Base-by-base conservation (phyloP, 306 rosid species). In the Cicer chorassanicum region DNA sequence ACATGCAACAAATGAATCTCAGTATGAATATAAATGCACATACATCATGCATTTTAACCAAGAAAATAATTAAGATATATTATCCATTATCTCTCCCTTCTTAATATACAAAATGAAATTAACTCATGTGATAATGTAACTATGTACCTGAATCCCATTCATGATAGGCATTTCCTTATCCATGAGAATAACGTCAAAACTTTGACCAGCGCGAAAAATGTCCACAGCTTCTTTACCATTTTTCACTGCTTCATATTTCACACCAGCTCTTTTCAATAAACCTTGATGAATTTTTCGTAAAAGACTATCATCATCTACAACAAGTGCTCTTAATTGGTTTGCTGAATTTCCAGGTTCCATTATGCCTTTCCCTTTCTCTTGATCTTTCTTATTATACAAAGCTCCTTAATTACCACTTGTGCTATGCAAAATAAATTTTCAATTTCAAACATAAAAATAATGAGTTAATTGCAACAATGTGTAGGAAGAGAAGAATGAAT, bases 161-260 rank as follows among this genome's bases (percentile, higher is more conserved):
- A 89, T 88, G 48, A 86, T 6, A 24, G 96, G 93, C 97, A 92
- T 89, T n/a, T 89, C 93, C 65, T 41, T 66, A 73, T 89, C 96
- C 97, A 89, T 92, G 72, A 92, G 81, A 72, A 92, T 92, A 7
- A 92, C 84, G 67, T 92, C 96, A 80, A 89, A 92, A 6, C 48
- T 67, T 38, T 77, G 76, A 9, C 93, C 92, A 9, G 70, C 68
- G 65, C 49, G 36, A 48, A 85, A 86, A 72, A 88, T 81, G 14
- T 89, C 88, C n/a, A 92, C 40, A 21, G 97, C 97, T 84, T 92
- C 89, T 79, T 87, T 84, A 39, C 97, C 97, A 50, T 92, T 88
- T 53, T 71, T 62, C 14, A 71, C 96, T 12, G 78, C 86, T 40
- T 78, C 80, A 45, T 75, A 75, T 70, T 65, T 81, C 39, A 92